phyloP scores from a whole-genome alignment of 2,329 filamentous ascomycete genomes.

The Aurifilum marmelostoma region DNA sequence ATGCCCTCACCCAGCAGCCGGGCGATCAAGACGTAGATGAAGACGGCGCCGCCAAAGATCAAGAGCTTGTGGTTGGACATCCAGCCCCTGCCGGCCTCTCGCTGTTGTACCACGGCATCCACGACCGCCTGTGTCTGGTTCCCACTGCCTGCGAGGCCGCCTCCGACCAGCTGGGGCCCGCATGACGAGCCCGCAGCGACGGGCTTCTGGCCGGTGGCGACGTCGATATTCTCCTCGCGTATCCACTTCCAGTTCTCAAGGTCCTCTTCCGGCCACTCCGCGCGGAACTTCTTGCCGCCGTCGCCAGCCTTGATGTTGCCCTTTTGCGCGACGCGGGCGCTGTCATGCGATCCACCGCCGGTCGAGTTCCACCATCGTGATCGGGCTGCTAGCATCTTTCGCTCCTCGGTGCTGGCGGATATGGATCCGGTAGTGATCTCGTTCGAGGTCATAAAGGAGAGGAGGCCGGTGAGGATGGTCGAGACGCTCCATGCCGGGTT shows the following conservation, averaged over 20 bases:
- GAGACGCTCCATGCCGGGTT: slow-evolving; percentile 98
- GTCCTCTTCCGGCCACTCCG: slow-evolving; percentile 89
- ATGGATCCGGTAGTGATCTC: slow-evolving; percentile 97
- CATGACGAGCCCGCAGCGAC: slow-evolving; percentile 54
- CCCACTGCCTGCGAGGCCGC: slow-evolving; percentile 67
- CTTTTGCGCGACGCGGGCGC: slow-evolving; percentile 56
- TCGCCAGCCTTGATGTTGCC: slow-evolving; percentile 87
- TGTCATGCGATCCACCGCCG: slow-evolving; percentile 75
- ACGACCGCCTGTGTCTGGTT: slow-evolving; percentile 71
- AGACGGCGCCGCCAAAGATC: slow-evolving; percentile 69
- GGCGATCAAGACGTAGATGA: slow-evolving; percentile 82
- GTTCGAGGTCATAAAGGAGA: slow-evolving; percentile 98
- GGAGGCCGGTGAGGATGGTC: slow-evolving; percentile 89
- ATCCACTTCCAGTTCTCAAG: slow-evolving; percentile 93
- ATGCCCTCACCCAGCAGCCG: slow-evolving; percentile 65
- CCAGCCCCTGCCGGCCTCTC: slow-evolving; percentile 83
- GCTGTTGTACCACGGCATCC: slow-evolving; percentile 74
- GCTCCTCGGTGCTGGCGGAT: slow-evolving; percentile 74
- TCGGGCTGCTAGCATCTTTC: slow-evolving; percentile 74
- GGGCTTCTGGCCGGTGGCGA: slow-evolving; percentile 70
- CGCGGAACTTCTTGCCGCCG: slow-evolving; percentile 84
- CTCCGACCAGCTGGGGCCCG: slow-evolving; percentile 56
- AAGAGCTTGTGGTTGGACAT: slow-evolving; percentile 77
- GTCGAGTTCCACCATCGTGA: slow-evolving; percentile 97
- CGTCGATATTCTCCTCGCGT: slow-evolving; percentile 78